Base-by-base conservation (phyloP, 306 rosid genomes). In the Trifolium dubium region DNA sequence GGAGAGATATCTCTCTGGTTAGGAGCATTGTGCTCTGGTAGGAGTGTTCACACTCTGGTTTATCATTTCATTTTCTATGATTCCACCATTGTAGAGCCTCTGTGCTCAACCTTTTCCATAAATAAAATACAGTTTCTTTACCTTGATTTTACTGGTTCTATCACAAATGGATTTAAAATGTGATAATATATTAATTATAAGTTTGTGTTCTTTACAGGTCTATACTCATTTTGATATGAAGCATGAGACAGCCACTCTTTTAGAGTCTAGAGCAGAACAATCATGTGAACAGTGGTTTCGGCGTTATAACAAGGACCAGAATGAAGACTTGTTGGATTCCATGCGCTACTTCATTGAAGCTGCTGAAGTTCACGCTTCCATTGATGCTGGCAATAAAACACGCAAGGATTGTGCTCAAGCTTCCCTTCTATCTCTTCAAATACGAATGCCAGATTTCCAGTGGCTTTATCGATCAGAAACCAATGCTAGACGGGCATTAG, bases 301-400 rank as follows among this genome's bases (percentile, higher is more conserved):
- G 34, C 90, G 90, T n/a, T 87, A 87, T 62, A 86, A 94, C 87
- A 84, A 73, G 77, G 95, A 91, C 80, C 97, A 89, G 78, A 94
- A 91, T 76, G 98, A 92, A 80, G 97, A 94, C 82, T 86, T 91
- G 13, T 71, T 93, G 77, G 94, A 91, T 75, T 81, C 98, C 39
- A 94, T 94, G 97, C 91, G 93, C 69, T 89, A 87, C 81, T 94
- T 67, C 89, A 89, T 94, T 84, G 97, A 94, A 87, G 98, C 98
- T 78, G 98, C 97, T 69, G 97, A 88, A 83, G 98, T 94, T 80
- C 88, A 89, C 83, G 89, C 96, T 62, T 91, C 97, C 64, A 88
- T 94, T 11, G 98, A 94, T 79, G 97, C 98, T 77, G 98, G 98
- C 81, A 94, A 91, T 81, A 93, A 91, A 86, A 89, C 98, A 53